These are phyloP conservation scores for Catunica adiposa DNA, from an alignment of 2,329 filamentous ascomycete genomes.

Conservation along the genomic window DNA sequence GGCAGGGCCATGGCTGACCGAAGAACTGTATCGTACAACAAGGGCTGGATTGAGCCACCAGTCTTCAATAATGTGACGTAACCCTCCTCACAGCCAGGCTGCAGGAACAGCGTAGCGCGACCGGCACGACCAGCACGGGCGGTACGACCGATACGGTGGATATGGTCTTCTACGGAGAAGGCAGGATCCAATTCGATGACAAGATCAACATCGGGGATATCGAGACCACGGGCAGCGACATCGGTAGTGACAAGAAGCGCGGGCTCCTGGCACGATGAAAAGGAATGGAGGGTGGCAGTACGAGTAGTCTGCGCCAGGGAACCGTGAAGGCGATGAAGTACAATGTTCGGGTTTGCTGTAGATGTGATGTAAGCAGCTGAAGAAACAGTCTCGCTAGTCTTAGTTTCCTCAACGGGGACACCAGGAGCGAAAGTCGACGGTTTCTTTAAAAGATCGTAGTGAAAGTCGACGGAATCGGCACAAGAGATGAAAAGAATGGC, in stretches of 20 bases:
- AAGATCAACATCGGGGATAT: slow-evolving; percentile 85
- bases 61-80: slow-evolving; percentile 61
- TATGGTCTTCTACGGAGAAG: slow-evolving; percentile 81
- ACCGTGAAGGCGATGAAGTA: slow-evolving; percentile 75
- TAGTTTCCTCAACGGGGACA: slow-evolving; percentile 19
- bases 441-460: slow-evolving; percentile 58
- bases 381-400: slow-evolving; percentile 44
- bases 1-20: slow-evolving; percentile 48
- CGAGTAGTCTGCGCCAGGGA: slow-evolving; percentile 77
- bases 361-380: slow-evolving; percentile 58
- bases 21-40: slow-evolving; percentile 37
- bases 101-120: slow-evolving; percentile 73
- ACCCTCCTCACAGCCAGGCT: slow-evolving; percentile 80
- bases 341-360: slow-evolving; percentile 54
- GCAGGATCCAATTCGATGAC: slow-evolving; percentile 94
- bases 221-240: slow-evolving; percentile 85
- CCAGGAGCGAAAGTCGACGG: slow-evolving; percentile 17
- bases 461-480: slow-evolving; percentile 91
- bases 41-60: slow-evolving; percentile 29
- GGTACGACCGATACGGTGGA: slow-evolving; percentile 87
- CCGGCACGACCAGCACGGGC: slow-evolving; percentile 82
- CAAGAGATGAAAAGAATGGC: slow-evolving; percentile 94
- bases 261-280: slow-evolving; percentile 55
- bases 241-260: slow-evolving; percentile 85
- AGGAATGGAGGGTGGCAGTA: slow-evolving; percentile 70